These are phyloP conservation scores for Aspergillus arachidicola DNA, from an alignment of 2,329 filamentous ascomycete species.

Conservation along the genomic window DNA sequence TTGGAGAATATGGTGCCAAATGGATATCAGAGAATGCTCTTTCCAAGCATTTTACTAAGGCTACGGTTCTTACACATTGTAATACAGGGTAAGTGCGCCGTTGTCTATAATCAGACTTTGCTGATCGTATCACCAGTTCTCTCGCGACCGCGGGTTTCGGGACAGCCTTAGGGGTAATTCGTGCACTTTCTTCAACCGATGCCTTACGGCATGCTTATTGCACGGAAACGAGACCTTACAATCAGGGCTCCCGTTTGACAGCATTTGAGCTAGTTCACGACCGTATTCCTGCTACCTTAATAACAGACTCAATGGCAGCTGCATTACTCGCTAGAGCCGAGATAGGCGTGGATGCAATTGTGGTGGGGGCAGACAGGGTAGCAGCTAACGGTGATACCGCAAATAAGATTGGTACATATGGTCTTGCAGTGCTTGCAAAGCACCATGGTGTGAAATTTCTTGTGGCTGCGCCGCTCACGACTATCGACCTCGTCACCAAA, in stretches of 20 bases:
- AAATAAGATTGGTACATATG: conserved; percentile 97
- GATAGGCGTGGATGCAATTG: conserved; percentile 77
- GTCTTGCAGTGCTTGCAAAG: conserved; percentile 84
- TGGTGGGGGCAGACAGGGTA: conserved; percentile 93
- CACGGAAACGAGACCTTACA: conserved; percentile 96
- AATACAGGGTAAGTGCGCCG: conserved; percentile 74
- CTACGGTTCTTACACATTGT: conserved; percentile 95
- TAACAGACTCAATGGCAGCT: conserved; percentile 96
- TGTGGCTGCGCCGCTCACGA: conserved; percentile 91
- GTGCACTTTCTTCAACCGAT: conserved; percentile 69
- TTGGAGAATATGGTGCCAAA: conserved; percentile 78
- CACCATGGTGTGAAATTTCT: conserved; percentile 92
- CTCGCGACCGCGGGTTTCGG: conserved; percentile 97
- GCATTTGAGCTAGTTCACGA: conserved; percentile 97
- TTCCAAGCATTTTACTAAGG: conserved; percentile 53
- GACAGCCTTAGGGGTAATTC: conserved; percentile 91
- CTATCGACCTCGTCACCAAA: conserved; percentile 81
- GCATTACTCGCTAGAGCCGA: conserved; percentile 67
- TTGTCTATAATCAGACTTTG: background rate
- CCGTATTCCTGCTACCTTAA: conserved; percentile 82
- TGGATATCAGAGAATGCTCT: conserved; percentile 71
- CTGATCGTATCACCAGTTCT: conserved; percentile 57
- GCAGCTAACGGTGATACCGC: conserved; percentile 96
- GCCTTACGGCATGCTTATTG: conserved; percentile 84
- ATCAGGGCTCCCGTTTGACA: conserved; percentile 92